Evolutionary conservation across 495 filamentous ascomycete species (phyloP), one percentile per base, ranked within the genome.

Genomic region (Chaetomium fimeti): DNA sequence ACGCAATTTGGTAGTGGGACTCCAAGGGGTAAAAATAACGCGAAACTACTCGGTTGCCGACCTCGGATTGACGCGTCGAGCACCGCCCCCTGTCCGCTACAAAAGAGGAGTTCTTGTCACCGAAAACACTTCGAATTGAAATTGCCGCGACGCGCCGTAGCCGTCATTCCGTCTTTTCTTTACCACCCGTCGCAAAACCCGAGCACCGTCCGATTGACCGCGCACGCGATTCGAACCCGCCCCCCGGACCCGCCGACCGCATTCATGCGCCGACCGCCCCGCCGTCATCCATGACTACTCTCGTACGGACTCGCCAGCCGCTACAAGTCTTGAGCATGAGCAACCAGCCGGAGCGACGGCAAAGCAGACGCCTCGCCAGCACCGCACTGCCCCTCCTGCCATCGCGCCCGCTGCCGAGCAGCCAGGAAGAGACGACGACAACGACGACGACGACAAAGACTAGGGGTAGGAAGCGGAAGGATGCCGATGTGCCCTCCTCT

Each of bases 291-390:
- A 85, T 85, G 83, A 84, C 83, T 82, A 85, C 82, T 72, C 76
- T 85, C 76, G 77, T 85, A 72, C 80, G 78, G 72, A 82, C 78
- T 68, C 83, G 82, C 67, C 80, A 80, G 72, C 82, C 83, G 73
- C 75, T 84, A 76, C 79, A 84, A 78, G 77, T 80, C 69, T 74
- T 84, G 78, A 84, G 80, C 79, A 85, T 84, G 82, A 84, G 76
- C 77, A 81, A 81, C 76, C 79, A 79, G 76, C 74, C 81, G 71
- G 80, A 79, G 75, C 80, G 78, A 64, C 78, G 82, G 71, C 76
- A 81, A 64, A 84, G 83, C 70, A 82, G 83, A 76, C 82, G 83
- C 69, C 77, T 84, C 69, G 82, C 83, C 63, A 77, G 82, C 84
- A 76, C 65, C 81, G 76, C 57, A 52, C 58, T 64, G 36, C 54